phyloP scores from a whole-genome alignment of 2,329 filamentous ascomycete genomes.

The Diaporthe sp. region DNA sequence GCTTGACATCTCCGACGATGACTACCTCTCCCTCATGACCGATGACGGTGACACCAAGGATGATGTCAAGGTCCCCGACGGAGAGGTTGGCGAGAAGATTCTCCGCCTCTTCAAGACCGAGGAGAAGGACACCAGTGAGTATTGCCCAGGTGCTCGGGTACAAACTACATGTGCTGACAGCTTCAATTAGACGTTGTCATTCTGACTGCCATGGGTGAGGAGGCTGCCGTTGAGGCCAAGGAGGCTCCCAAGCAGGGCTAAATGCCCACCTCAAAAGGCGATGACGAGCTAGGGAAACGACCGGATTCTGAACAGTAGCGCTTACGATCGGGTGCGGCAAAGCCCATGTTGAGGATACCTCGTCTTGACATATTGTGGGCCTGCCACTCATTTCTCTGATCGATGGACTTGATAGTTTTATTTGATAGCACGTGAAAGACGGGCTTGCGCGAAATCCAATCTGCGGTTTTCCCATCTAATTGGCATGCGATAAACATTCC shows the following conservation, averaged over 20 bases:
- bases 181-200: constrained; percentile 81
- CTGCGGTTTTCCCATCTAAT: constrained; percentile 36
- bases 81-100: constrained; percentile 91
- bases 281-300: constrained; percentile 29
- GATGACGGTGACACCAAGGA: constrained; percentile 91
- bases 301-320: constrained; percentile 39
- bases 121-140: constrained; percentile 95
- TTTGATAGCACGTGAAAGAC: constrained; percentile 39
- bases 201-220: constrained; percentile 96
- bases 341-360: constrained; percentile 39
- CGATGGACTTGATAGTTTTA: constrained; percentile 42
- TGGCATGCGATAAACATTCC: constrained; percentile 23
- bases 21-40: constrained; percentile 93
- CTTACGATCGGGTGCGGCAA: constrained; percentile 38
- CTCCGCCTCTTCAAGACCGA: constrained; percentile 82
- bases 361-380: constrained; percentile 39
- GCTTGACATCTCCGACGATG: constrained; percentile 95
- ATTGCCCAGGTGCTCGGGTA: constrained; percentile 12
- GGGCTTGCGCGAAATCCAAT: constrained; percentile 38
- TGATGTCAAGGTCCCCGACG: constrained; percentile 93
- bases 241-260: constrained; percentile 75
- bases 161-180: constrained; percentile 43
- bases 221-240: constrained; percentile 93
- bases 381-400: constrained; percentile 40
- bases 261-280: constrained; percentile 36